phyloP scores from a whole-genome alignment of 805 yeast genomes.

The Lipomyces sp. region DNA sequence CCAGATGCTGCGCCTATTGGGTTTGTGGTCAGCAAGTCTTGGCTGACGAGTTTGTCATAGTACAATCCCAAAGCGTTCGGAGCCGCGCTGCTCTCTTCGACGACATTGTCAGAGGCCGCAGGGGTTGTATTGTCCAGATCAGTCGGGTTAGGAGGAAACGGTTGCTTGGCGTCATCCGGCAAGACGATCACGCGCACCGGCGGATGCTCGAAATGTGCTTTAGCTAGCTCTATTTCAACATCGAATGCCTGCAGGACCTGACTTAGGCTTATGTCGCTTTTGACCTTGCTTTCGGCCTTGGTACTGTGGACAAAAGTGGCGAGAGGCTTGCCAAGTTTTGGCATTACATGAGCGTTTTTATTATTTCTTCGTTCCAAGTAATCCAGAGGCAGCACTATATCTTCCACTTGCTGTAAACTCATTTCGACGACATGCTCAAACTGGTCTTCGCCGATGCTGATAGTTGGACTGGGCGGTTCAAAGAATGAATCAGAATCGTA shows the following conservation, averaged over 20 bases:
- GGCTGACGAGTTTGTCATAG: not conserved
- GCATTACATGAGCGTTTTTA: not conserved
- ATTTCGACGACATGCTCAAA: not conserved
- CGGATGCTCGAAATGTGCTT: slow-evolving; percentile 15
- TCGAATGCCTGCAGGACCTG: slow-evolving; percentile 19
- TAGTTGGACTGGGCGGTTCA: not conserved
- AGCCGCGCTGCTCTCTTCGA: too few species aligned
- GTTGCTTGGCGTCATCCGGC: not conserved
- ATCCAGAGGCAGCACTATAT: not conserved
- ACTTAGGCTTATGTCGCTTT: not conserved
- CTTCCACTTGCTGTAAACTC: not conserved
- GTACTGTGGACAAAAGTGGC: not conserved
- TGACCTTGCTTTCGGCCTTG: not conserved
- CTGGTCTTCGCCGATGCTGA: not conserved
- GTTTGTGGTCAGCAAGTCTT: not conserved
- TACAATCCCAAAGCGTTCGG: not conserved
- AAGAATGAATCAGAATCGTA: not conserved
- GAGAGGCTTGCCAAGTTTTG: not conserved
- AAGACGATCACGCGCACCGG: not conserved
- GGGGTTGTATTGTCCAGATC: not conserved
- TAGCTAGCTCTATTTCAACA: slow-evolving; percentile 23
- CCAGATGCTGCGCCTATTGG: not conserved
- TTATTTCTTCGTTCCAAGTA: not conserved
- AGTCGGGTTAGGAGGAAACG: not conserved
- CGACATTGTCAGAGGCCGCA: not conserved